Conservation (phyloP, 768 basidiomycete genomes). For the Gymnopilus junonius region DNA sequence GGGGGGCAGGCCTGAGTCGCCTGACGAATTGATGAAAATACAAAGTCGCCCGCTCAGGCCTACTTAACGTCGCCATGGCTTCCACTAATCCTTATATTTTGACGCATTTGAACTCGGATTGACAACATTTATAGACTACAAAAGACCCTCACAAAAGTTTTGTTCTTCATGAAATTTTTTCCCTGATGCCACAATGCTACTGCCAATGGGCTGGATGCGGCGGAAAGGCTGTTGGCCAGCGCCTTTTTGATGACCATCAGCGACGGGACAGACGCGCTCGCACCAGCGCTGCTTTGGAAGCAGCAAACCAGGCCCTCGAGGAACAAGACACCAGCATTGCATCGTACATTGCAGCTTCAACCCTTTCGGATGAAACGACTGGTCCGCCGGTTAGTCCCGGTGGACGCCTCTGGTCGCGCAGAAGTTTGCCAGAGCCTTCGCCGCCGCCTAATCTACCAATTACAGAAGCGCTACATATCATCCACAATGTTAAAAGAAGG, state of each 20-base stretch:
- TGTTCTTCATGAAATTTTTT: too few species aligned
- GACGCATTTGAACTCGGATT: too few species aligned
- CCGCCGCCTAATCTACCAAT: not conserved
- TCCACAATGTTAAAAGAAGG: not conserved
- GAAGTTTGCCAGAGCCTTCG: not conserved
- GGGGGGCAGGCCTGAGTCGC: too few species aligned
- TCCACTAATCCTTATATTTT: too few species aligned
- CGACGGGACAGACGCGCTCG: not conserved
- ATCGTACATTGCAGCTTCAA: not conserved
- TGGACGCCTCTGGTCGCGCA: slow-evolving; percentile 8
- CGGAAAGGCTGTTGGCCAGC: not conserved
- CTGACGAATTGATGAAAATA: too few species aligned
- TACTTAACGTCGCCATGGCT: too few species aligned
- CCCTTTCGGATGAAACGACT: not conserved
- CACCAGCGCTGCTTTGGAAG: not conserved
- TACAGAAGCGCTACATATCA: not conserved
- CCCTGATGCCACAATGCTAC: too few species aligned
- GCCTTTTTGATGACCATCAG: not conserved
- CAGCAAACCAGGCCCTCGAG: not conserved
- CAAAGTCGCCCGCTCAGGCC: too few species aligned
- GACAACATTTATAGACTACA: too few species aligned
- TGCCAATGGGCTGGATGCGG: too few species aligned
- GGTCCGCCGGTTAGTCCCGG: slow-evolving; percentile 3
- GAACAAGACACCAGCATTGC: slow-evolving; percentile 2
- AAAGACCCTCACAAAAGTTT: too few species aligned